Conservation (phyloP, 225 moss, liverwort and hornwort species). For the Thuidium tamariscinum region DNA sequence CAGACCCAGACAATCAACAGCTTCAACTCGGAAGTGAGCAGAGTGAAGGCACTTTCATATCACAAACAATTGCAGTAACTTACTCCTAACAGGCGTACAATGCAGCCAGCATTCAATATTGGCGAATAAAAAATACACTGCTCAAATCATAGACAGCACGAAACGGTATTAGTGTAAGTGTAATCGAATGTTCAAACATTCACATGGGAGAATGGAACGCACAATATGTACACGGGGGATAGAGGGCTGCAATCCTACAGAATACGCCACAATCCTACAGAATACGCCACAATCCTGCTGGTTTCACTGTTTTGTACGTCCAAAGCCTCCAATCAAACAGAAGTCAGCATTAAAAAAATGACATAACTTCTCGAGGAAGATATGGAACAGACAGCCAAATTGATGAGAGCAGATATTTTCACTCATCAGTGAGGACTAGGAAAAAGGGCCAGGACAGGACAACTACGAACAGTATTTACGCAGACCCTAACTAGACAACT, state of each 20-base stretch:
- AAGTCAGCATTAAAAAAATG: constrained; percentile 29
- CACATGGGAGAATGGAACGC: constrained; percentile 12
- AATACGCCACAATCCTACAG: constrained; percentile 36
- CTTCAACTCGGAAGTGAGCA: not conserved
- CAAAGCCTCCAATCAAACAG: constrained; percentile 19
- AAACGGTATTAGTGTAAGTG: not conserved
- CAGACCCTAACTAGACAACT: constrained; percentile 32
- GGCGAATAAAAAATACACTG: not conserved
- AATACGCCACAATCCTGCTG: constrained; percentile 35
- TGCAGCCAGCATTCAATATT: not conserved
- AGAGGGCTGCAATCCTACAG: constrained; percentile 31
- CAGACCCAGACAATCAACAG: not conserved
- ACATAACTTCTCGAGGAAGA: constrained; percentile 36
- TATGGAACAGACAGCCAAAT: constrained; percentile 25
- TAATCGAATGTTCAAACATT: constrained; percentile 24
- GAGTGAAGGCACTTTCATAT: not conserved
- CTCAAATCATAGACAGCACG: not conserved
- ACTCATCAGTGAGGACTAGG: constrained; percentile 14
- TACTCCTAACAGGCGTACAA: not conserved
- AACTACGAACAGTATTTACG: constrained; percentile 53
- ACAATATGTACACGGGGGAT: constrained; percentile 21
- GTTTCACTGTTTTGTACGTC: constrained; percentile 21
- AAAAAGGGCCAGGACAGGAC: constrained; percentile 22
- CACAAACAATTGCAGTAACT: not conserved
- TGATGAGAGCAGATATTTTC: constrained; percentile 21